A percentile compares a stretch with the other conserved stretches of the same genome.
These are phyloP conservation scores for Auricularia heimuer DNA, from an alignment of 768 basidiomycete genomes.

Conservation along the genomic window DNA sequence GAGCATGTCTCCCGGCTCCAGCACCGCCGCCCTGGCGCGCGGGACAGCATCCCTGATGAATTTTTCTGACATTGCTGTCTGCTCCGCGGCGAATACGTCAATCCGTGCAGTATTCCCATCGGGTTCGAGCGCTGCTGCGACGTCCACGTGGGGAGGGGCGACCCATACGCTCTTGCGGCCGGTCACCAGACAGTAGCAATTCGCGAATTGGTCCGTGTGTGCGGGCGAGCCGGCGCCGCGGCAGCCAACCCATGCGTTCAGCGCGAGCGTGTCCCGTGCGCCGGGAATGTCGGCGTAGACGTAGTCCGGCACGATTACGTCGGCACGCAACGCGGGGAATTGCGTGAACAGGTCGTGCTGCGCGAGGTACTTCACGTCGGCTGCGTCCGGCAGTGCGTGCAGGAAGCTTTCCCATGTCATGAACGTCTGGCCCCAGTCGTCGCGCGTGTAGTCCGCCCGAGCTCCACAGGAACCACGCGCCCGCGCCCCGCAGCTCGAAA, in stretches of 20 bases:
- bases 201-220: constrained; percentile 68
- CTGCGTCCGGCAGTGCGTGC: constrained; percentile 25
- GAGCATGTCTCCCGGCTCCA: constrained; percentile 77
- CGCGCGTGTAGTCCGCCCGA: constrained; percentile 76
- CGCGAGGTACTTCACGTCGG: constrained; percentile 61
- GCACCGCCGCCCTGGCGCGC: constrained; percentile 46
- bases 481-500: constrained; percentile 63
- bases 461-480: constrained; percentile 81
- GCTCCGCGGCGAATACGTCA: constrained; percentile 55
- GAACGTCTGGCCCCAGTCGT: constrained; percentile 73
- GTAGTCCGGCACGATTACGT: constrained; percentile 83
- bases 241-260: constrained; percentile 82
- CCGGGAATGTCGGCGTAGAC: constrained; percentile 52
- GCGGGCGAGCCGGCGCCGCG: constrained; percentile 75
- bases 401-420: constrained; percentile 75
- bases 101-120: constrained; percentile 67
- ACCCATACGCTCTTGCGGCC: constrained; percentile 90
- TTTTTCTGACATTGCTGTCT: constrained; percentile 14
- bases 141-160: constrained; percentile 48
- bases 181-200: constrained; percentile 84
- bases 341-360: constrained; percentile 82
- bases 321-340: constrained; percentile 66
- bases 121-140: not conserved
- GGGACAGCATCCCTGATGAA: constrained; percentile 53
- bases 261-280: constrained; percentile 56